Evolutionary conservation across 2,329 filamentous ascomycete species (phyloP).

Genomic region (Beauveria medogensis): DNA sequence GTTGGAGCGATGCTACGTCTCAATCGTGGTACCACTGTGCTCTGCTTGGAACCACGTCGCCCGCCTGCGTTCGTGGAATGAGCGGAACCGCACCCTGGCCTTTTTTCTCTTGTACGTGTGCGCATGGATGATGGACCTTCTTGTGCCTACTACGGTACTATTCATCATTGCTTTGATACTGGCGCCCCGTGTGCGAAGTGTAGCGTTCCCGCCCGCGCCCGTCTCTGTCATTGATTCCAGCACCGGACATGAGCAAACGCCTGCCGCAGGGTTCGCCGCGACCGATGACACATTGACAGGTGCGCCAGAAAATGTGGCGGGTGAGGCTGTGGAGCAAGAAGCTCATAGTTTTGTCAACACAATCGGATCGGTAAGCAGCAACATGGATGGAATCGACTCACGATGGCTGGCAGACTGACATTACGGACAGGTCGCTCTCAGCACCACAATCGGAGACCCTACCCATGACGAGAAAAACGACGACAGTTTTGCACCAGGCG

Average conservation of each 20-base stretch:
- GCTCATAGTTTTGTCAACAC: constrained; percentile 68
- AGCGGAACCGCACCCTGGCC: constrained; percentile 54
- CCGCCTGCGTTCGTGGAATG: constrained; percentile 67
- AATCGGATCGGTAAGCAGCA: constrained; percentile 30
- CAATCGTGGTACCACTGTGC: constrained; percentile 56
- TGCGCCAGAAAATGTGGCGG: constrained; percentile 69
- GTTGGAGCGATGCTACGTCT: constrained; percentile 71
- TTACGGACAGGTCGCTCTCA: constrained; percentile 50
- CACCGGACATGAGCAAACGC: constrained; percentile 65
- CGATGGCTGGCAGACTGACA: too few relatives aligned
- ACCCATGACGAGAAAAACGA: constrained; percentile 39
- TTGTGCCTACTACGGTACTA: constrained; percentile 49
- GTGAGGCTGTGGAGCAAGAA: constrained; percentile 71
- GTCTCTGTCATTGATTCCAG: constrained; percentile 59
- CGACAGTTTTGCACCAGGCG: background rate
- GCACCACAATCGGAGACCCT: constrained; percentile 65
- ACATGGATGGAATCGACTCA: too few relatives aligned
- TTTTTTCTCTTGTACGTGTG: constrained; percentile 45
- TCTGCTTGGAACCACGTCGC: constrained; percentile 61
- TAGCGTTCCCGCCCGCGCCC: constrained; percentile 67
- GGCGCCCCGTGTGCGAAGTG: constrained; percentile 48
- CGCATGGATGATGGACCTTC: constrained; percentile 61
- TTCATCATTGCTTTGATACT: constrained; percentile 55
- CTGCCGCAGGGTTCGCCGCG: constrained; percentile 62
- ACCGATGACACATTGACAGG: constrained; percentile 68